Evolutionary conservation across 441 rosid genomes (phyloP), one percentile per base, ranked within the genome.

Genomic region (Gossypium laxum): DNA sequence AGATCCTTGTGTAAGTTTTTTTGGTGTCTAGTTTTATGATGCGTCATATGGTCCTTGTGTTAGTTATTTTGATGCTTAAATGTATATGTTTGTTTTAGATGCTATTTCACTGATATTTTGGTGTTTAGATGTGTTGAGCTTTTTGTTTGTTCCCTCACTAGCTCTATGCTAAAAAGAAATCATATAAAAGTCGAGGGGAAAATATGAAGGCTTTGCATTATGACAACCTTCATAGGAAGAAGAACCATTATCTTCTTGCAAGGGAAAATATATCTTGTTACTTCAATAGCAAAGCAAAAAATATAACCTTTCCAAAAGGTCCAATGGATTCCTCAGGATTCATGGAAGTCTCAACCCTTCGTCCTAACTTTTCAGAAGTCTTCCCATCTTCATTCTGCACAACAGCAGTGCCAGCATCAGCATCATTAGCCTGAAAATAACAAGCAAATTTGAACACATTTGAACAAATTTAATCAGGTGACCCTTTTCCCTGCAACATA

Each of bases 291-390:
- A 22, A 48, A 57, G 8, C 14, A n/a, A 69, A 59, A 63, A 11
- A 18, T 55, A 5, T 17, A 56, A 92, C 97, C 87, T 93, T 86
- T 14, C 87, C 88, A 45, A 80, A 19, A 8, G 82, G 82, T 76
- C 91, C 88, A 76, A 59, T 75, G 30, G 83, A 64, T 67, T 62
- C 65, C 57, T 86, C 85, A 50, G 54, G 69, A 59, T 82, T 84
- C 54, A 50, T 78, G 67, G 86, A 72, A 76, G 45, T 74, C 75
- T 65, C 79, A 19, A 28, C 51, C 69, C 76, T 73, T 11, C 82
- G 71, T 69, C 68, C 76, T 69, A 22, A 71, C 65, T 38, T 63
- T 70, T 75, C 69, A 67, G 70, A 57, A 67, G 70, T 58, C 67
- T 75, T 73, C 67, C 77, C 87, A 47, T 58, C 80, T 71, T 74